Evolutionary conservation across 805 yeast species (phyloP).

Genomic region (Yamadazyma tumulicola): DNA sequence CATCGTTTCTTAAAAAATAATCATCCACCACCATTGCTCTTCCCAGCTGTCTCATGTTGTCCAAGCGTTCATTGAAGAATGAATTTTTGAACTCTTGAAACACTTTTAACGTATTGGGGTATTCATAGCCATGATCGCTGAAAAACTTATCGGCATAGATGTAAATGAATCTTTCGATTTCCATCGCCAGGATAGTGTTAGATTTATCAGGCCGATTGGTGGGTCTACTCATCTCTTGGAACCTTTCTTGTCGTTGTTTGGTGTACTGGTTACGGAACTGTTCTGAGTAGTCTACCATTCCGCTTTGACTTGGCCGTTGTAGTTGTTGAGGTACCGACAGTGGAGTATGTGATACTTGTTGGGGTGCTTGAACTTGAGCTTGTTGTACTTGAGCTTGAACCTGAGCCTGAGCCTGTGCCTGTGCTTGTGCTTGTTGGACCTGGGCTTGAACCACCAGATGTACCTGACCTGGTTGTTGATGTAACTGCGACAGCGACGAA

Average conservation of each 20-base stretch:
- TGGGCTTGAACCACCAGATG: slow-evolving; percentile 14
- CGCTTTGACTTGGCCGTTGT: too few species aligned
- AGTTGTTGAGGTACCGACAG: slow-evolving; percentile 8
- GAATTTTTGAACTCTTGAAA: slow-evolving; percentile 43
- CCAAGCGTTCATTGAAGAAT: slow-evolving; percentile 38
- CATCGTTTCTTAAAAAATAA: slow-evolving; percentile 17
- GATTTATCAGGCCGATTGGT: too few species aligned
- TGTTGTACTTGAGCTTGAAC: slow-evolving; percentile 11
- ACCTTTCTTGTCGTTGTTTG: slow-evolving; percentile 19
- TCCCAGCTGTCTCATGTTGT: slow-evolving; percentile 19
- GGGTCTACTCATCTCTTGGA: too few species aligned
- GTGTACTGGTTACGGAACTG: slow-evolving; percentile 17
- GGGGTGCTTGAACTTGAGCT: slow-evolving; percentile 11
- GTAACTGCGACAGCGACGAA: too few species aligned
- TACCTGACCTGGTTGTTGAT: slow-evolving; percentile 12
- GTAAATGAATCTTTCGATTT: slow-evolving; percentile 38
- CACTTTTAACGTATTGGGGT: slow-evolving; percentile 40
- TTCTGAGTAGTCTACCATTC: too few species aligned
- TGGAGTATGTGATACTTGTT: slow-evolving; percentile 1
- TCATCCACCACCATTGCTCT: slow-evolving; percentile 19
- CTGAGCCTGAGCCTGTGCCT: slow-evolving; percentile 8
- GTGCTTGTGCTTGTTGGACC: slow-evolving; percentile 15
- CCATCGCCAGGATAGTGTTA: too few species aligned
- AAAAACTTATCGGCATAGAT: slow-evolving; percentile 42
- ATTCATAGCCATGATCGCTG: slow-evolving; percentile 37